Evolutionary conservation across 2,329 filamentous ascomycete genomes (phyloP).

Genomic region (Biscogniauxia marginata): DNA sequence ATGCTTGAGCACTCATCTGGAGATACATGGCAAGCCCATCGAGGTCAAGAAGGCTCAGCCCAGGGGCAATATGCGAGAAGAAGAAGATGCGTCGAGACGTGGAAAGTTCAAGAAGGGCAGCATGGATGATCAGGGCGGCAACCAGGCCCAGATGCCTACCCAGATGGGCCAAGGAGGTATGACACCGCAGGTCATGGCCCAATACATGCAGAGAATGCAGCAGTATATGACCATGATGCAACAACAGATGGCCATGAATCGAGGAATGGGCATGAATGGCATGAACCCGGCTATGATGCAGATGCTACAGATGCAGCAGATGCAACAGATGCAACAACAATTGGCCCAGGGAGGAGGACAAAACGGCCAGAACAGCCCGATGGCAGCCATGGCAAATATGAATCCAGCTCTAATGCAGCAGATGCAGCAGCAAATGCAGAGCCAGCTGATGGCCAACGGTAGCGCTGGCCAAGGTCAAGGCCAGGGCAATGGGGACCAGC

Average conservation of each 20-base stretch:
- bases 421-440: slow-evolving; percentile 47
- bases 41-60: slow-evolving; percentile 98
- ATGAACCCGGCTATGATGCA: slow-evolving; percentile 77
- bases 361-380: slow-evolving; percentile 38
- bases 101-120: slow-evolving; percentile 59
- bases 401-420: slow-evolving; percentile 59
- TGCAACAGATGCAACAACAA: slow-evolving; percentile 60
- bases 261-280: slow-evolving; percentile 58
- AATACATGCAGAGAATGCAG: slow-evolving; percentile 98
- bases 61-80: slow-evolving; percentile 88
- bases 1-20: slow-evolving; percentile 78
- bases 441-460: slow-evolving; percentile 35
- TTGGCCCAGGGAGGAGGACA: slow-evolving; percentile 39
- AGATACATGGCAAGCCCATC: slow-evolving; percentile 93
- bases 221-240: slow-evolving; percentile 96
- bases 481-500: slow-evolving; percentile 30
- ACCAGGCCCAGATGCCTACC: slow-evolving; percentile 30
- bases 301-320: slow-evolving; percentile 75
- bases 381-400: slow-evolving; percentile 43
- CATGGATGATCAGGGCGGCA: slow-evolving; percentile 38
- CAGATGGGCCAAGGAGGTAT: slow-evolving; percentile 53
- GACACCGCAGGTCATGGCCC: slow-evolving; percentile 96
- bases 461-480: slow-evolving; percentile 35
- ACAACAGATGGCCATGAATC: slow-evolving; percentile 84
- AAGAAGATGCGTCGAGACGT: slow-evolving; percentile 70